Evolutionary conservation across 2,329 filamentous ascomycete species (phyloP).

Genomic region (Sordariomycetes sp.): DNA sequence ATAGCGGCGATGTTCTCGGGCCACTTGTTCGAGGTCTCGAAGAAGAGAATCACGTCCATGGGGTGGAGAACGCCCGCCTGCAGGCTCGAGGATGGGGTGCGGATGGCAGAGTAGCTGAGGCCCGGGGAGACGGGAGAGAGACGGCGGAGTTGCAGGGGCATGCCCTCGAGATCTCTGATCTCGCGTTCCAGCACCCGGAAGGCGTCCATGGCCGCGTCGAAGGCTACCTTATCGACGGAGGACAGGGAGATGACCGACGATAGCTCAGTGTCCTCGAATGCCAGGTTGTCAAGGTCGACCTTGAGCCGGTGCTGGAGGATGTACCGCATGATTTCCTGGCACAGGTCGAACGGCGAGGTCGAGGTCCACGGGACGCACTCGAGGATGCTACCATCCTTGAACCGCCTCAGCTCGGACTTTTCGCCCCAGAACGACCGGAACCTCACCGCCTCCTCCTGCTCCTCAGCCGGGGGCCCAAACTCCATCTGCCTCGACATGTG

Average conservation of each 20-base stretch:
- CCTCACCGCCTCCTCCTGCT: conserved; percentile 65
- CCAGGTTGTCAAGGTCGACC: conserved; percentile 37
- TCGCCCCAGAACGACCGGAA: conserved; percentile 94
- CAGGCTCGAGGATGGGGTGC: conserved; percentile 23
- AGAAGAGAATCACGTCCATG: conserved; percentile 73
- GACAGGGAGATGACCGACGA: conserved; percentile 31
- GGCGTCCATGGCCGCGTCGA: conserved; percentile 54
- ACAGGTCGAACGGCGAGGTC: conserved; percentile 48
- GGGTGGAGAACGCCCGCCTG: conserved; percentile 25
- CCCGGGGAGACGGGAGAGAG: conserved; percentile 60
- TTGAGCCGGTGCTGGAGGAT: conserved; percentile 58
- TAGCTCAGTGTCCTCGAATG: conserved; percentile 35
- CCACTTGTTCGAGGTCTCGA: conserved; percentile 89
- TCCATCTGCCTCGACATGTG: conserved; percentile 70
- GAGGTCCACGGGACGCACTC: conserved; percentile 83
- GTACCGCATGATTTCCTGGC: conserved; percentile 68
- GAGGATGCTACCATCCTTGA: conserved; percentile 87
- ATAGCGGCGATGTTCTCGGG: conserved; percentile 85
- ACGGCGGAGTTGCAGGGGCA: conserved; percentile 78
- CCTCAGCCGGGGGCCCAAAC: conserved; percentile 74
- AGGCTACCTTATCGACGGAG: conserved; percentile 39
- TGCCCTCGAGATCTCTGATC: conserved; percentile 62
- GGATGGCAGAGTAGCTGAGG: conserved; percentile 59
- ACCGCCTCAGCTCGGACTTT: conserved; percentile 82
- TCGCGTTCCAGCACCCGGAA: conserved; percentile 66